phyloP scores from a whole-genome alignment of 345 rosid species.

The Hibiscus tridactylites region DNA sequence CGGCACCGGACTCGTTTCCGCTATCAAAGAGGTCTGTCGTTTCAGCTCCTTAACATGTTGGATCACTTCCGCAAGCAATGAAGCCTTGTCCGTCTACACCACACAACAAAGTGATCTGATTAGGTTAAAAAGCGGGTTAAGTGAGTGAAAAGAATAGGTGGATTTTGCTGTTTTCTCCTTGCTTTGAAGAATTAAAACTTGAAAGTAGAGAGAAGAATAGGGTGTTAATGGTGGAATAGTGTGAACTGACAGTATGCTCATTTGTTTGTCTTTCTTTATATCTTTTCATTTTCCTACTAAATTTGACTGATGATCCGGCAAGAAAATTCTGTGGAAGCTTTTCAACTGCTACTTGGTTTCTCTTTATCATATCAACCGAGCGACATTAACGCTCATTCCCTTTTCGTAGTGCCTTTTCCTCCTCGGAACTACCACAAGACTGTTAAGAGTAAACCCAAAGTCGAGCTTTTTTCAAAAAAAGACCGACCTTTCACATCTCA shows the following conservation, averaged over 20 bases:
- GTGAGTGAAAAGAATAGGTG: background rate
- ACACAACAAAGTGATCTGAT: background rate
- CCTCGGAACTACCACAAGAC: conserved; percentile 42
- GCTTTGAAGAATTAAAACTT: conserved; percentile 10
- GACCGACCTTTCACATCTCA: conserved; percentile 12
- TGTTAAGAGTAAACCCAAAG: conserved; percentile 12
- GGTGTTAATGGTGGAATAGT: conserved; percentile 6
- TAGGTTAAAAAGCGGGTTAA: background rate
- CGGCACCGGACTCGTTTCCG: conserved; percentile 74
- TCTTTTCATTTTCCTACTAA: conserved; percentile 16
- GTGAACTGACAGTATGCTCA: conserved; percentile 14
- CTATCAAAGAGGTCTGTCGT: conserved; percentile 68
- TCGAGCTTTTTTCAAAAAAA: background rate
- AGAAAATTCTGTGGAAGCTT: conserved; percentile 59
- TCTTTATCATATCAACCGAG: conserved; percentile 63
- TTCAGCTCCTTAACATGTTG: conserved; percentile 92
- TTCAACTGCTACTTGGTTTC: conserved; percentile 59
- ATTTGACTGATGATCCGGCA: conserved; percentile 44
- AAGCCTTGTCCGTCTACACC: conserved; percentile 89
- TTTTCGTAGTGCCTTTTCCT: conserved; percentile 19
- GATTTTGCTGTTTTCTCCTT: conserved; percentile 1
- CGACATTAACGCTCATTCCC: conserved; percentile 55
- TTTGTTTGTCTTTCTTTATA: conserved; percentile 22
- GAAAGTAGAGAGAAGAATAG: background rate
- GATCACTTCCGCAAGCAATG: conserved; percentile 91